Percentiles rank a stretch among this genome's conserved stretches.
Evolutionary conservation across 1,139 yeast species (phyloP).

Genomic region (Scheffersomyces lignicola): DNA sequence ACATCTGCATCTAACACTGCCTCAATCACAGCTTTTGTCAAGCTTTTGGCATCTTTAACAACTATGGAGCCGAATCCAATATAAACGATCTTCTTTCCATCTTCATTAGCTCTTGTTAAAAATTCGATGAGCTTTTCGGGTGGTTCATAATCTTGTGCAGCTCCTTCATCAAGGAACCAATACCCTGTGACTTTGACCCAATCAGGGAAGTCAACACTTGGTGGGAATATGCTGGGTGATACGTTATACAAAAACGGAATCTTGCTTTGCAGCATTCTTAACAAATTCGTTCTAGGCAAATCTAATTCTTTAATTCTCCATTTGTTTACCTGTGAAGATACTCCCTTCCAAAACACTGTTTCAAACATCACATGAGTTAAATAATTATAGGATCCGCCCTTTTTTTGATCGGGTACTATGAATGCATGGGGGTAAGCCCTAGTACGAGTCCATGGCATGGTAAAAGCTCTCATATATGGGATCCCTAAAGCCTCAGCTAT

Average conservation of each 20-base stretch:
- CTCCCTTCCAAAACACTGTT: constrained; percentile 91
- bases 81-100: constrained; percentile 72
- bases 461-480: constrained; percentile 92
- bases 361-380: constrained; percentile 92
- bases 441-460: constrained; percentile 98
- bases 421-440: constrained; percentile 96
- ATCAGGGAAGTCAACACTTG: constrained; percentile 89
- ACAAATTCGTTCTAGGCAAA: constrained; percentile 69
- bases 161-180: constrained; percentile 85
- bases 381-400: constrained; percentile 90
- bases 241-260: constrained; percentile 89
- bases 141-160: constrained; percentile 57
- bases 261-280: constrained; percentile 67
- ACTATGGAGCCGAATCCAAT: constrained; percentile 97
- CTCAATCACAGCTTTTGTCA: constrained; percentile 75
- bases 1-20: constrained; percentile 82
- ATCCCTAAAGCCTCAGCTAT: constrained; percentile 89
- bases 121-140: constrained; percentile 61
- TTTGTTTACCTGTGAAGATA: constrained; percentile 79
- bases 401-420: constrained; percentile 88
- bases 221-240: constrained; percentile 85
- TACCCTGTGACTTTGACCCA: constrained; percentile 96
- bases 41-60: constrained; percentile 74
- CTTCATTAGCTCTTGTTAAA: constrained; percentile 59
- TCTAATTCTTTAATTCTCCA: constrained; percentile 76